Evolutionary conservation across 169 alveolate species (phyloP).

Genomic region (Babesia sp.): DNA sequence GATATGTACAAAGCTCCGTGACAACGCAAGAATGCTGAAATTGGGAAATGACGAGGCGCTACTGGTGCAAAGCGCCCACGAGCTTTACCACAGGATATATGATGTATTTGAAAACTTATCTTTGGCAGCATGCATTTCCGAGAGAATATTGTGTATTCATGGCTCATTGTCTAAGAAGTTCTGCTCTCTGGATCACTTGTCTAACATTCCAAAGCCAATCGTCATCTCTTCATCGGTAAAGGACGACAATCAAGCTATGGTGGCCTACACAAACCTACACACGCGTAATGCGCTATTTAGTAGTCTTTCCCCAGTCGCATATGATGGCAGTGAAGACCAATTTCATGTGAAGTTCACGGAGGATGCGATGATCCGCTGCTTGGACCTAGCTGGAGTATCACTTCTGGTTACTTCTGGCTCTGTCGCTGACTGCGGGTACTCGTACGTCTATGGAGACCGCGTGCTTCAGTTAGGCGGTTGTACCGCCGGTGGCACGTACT

Average conservation of each 20-base stretch:
- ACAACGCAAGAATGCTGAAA: slow-evolving; percentile 21
- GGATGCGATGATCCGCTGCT: not conserved
- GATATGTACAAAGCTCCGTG: slow-evolving; percentile 24
- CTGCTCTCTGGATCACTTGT: slow-evolving; percentile 77
- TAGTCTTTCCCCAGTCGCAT: not conserved
- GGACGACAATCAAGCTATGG: slow-evolving; percentile 25
- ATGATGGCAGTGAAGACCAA: not conserved
- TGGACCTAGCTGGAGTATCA: slow-evolving; percentile 20
- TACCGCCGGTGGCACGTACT: slow-evolving; percentile 33
- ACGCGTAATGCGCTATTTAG: slow-evolving; percentile 34
- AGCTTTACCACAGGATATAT: slow-evolving; percentile 89
- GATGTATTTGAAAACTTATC: slow-evolving; percentile 93
- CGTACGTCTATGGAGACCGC: slow-evolving; percentile 17
- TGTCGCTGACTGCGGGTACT: slow-evolving; percentile 2
- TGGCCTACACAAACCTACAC: slow-evolving; percentile 6
- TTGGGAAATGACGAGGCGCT: slow-evolving; percentile 49
- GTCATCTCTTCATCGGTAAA: slow-evolving; percentile 18
- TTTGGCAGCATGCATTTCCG: slow-evolving; percentile 91
- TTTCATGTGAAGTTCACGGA: not conserved
- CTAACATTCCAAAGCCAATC: slow-evolving; percentile 78
- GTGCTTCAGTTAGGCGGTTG: slow-evolving; percentile 41
- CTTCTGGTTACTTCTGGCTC: slow-evolving; percentile 32
- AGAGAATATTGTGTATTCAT: slow-evolving; percentile 89
- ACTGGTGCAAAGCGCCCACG: slow-evolving; percentile 81
- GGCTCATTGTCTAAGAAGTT: slow-evolving; percentile 87